Base-by-base conservation (phyloP, 148 eudicot genomes). In the Rhododendron ovatum region DNA sequence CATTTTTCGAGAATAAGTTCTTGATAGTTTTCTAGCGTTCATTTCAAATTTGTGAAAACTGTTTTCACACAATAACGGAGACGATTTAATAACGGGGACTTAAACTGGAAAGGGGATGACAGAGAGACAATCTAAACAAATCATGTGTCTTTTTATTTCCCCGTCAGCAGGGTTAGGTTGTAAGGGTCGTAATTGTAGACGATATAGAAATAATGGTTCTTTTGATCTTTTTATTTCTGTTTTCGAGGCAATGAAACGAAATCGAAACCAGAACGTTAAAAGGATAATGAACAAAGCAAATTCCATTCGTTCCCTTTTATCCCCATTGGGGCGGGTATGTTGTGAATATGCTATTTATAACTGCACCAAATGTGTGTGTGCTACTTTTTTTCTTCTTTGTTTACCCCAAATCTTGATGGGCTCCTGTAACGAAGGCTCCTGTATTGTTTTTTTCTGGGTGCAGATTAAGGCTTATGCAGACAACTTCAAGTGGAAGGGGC, bases 401-500 rank as follows among this genome's bases (percentile, higher is more conserved):
- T 78, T 45, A 48, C 59, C 50, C 39, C 51, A 14, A 51, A 53
- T 30, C 43, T 81, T 18, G n/a, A 51, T 51, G 82, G 50, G 63
- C n/a, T 51, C 41, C 12, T 5, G 61, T 4, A 80, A 50, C 3
- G 0, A 12, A 30, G 83, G 65, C 22, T 28, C 30, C n/a, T 81
- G 6, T 30, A 28, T 30, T 81, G 24, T 81, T 51, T 22, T 83
- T 13, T 79, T 67, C 13, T 30, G 71, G 39, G 30, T 90, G 85
- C 88, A 92, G 94, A 85, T 78, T 43, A 92, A 90, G 89, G 84
- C 94, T 81, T 92, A 92, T 86, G 92, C 94, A 37, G 93, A 92
- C 87, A 92, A 92, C 91, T 92, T 92, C 89, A 92, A 91, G 86
- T 92, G 94, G 94, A 92, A 92, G 91, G 94, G 94, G 26, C 92